Evolutionary conservation across 2,329 filamentous ascomycete species (phyloP), one percentile per base, ranked within the genome.

Genomic region (Arthrobotrys megalospora): DNA sequence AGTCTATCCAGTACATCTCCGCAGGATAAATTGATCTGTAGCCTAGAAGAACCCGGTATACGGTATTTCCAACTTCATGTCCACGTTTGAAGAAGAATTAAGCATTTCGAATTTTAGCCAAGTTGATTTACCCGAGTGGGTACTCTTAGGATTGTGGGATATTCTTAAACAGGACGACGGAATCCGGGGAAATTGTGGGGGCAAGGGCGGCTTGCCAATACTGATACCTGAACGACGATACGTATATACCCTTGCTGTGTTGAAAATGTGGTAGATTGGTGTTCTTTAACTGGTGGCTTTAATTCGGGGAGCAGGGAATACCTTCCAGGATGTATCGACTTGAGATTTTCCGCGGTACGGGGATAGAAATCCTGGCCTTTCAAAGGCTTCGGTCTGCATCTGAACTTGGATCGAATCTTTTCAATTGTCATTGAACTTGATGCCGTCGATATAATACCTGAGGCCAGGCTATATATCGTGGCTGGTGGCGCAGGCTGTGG

Each of bases 261-360:
- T 77, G 72, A 43, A 65, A 70, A 47, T 77, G 72, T 77, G 58
- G 72, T 77, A 66, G 47, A 60, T 77, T 77, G 10, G 14, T 14
- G 14, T 19, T 19, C 38, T 70, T 24, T 66, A 10, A 77, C 72
- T 76, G 72, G 72, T 76, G 72, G 64, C 72, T 24, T 76, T 76
- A 60, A 62, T 68, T 55, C 55, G 58, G 36, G 16, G 28, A 47
- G n/a, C 47, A 70, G 45, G 67, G 67, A 50, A 53, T 63, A 11
- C 2, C 1, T 41, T 45, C 60, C 14, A 66, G 58, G 69, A 48
- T 69, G 19, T 28, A 41, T 58, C 1, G 43, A 19, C 24, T 43
- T 16, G 41, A 77, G 55, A 66, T 77, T 66, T 70, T 66, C 64
- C 53, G 64, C 50, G 34, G 28, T 50, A 8, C 28, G 50, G 50